Evolutionary conservation across 2,329 filamentous ascomycete species (phyloP), one percentile per base, ranked within the genome.

Genomic region (Pyrenophora tritici-repentis): DNA sequence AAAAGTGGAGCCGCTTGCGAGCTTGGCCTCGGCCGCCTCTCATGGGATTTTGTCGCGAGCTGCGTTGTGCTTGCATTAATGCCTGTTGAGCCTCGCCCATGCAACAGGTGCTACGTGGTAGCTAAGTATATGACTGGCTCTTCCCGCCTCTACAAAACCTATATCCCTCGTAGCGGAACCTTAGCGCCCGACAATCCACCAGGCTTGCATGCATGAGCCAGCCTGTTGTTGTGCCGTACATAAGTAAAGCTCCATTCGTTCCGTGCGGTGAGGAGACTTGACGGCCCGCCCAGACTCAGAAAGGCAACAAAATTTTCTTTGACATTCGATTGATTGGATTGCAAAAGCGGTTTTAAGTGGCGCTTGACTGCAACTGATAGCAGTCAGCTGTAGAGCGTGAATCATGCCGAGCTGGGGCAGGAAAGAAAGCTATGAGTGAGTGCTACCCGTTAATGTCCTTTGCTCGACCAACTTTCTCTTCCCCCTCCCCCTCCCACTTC

Each of bases 401-500:
- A 65, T 59, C 60, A 74, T 74, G 72, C 69, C 71, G 59, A 73
- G 69, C 64, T 71, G 71, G 70, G 68, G 68, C 54, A 68, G 68
- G 58, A 71, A 69, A 50, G 64, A 67, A 58, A 74, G 70, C 70
- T 72, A 72, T 62, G 71, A 73, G 72, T 74, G 63, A 73, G 71
- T 61, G 47, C 43, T 58, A 53, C 55, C 44, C 43, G 18, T 45
- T 51, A 47, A 53, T 20, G 18, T 17, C 42, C 24, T 38, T 38
- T n/a, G 22, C 42, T 38, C 8, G 34, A 29, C 20, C 42, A 31
- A 13, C 41, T 48, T 55, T 61, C 50, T 45, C 35, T 43, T 50
- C 49, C 22, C 29, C 17, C 48, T 37, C 37, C 47, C 46, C 42
- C 53, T 48, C 45, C 45, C 48, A 45, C 49, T 31, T 51, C 44